Evolutionary conservation across 2,329 filamentous ascomycete species (phyloP).

Genomic region (Phoma sp.): DNA sequence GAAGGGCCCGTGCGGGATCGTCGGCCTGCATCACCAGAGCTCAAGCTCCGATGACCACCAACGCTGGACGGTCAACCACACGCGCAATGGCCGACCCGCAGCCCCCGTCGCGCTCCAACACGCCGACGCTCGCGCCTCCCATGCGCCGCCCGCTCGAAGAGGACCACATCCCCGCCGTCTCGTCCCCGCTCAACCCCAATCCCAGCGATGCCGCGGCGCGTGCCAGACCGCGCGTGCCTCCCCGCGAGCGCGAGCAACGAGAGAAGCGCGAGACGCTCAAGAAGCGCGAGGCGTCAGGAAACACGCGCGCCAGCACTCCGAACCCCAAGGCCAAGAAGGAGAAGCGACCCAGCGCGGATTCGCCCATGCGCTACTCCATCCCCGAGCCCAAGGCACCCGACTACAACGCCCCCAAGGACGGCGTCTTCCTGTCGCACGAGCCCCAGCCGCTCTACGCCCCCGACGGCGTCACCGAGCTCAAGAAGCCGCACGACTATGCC

Average conservation of each 20-base stretch:
- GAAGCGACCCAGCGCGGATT: slow-evolving; percentile 47
- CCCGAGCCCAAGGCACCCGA: slow-evolving; percentile 56
- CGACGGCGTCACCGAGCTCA: slow-evolving; percentile 53
- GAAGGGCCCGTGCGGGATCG: neutral
- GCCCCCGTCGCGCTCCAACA: slow-evolving; percentile 46
- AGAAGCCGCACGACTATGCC: slow-evolving; percentile 61
- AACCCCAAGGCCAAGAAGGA: slow-evolving; percentile 51
- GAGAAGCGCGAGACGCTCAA: slow-evolving; percentile 63
- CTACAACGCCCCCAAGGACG: slow-evolving; percentile 58
- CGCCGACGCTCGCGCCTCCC: slow-evolving; percentile 52
- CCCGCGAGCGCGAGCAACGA: slow-evolving; percentile 53
- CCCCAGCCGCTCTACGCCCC: slow-evolving; percentile 54
- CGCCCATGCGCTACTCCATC: slow-evolving; percentile 60
- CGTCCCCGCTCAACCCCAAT: slow-evolving; percentile 76
- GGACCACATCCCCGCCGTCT: slow-evolving; percentile 72
- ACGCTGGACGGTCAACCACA: neutral
- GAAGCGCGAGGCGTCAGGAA: slow-evolving; percentile 58
- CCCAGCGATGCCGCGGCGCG: slow-evolving; percentile 55
- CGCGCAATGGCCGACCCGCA: slow-evolving; percentile 49
- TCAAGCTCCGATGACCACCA: slow-evolving; percentile 2
- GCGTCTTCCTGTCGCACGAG: slow-evolving; percentile 57
- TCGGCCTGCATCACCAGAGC: neutral
- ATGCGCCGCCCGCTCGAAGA: slow-evolving; percentile 74
- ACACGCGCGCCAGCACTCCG: slow-evolving; percentile 49
- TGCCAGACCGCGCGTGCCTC: slow-evolving; percentile 50